Percentiles rank a stretch among this genome's conserved stretches.
Evolutionary conservation across 2,329 filamentous ascomycete genomes (phyloP).

Genomic region (Incumbomyces delicatus): DNA sequence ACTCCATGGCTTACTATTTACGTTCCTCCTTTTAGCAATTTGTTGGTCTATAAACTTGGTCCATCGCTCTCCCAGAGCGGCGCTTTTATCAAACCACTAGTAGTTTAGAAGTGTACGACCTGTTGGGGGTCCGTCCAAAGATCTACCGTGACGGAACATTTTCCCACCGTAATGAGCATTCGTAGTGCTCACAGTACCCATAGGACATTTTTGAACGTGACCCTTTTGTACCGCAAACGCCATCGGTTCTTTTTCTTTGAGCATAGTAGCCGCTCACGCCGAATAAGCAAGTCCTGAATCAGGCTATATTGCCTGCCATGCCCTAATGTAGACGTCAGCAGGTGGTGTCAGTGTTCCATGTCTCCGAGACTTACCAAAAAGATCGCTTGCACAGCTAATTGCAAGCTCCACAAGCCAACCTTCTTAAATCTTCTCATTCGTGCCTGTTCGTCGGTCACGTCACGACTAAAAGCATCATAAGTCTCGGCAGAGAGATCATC

Average conservation of each 20-base stretch:
- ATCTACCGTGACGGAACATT: too few relatives aligned
- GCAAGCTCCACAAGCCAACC: conserved; percentile 91
- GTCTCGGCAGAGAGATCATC: conserved; percentile 84
- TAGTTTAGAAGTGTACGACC: too few relatives aligned
- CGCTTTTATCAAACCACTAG: too few relatives aligned
- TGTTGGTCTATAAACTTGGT: too few relatives aligned
- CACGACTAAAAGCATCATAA: conserved; percentile 84
- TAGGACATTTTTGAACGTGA: neutral
- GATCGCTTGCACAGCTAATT: conserved; percentile 81
- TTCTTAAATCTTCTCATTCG: conserved; percentile 83
- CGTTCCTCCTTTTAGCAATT: too few relatives aligned
- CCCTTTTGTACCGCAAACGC: neutral
- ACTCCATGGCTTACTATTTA: too few relatives aligned
- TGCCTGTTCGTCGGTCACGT: conserved; percentile 82
- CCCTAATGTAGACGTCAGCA: conserved; percentile 12
- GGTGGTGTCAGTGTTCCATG: neutral
- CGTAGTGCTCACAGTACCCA: too few relatives aligned
- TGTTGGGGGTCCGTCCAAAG: too few relatives aligned
- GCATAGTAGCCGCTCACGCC: too few relatives aligned
- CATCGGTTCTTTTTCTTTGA: too few relatives aligned
- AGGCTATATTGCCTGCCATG: conserved; percentile 20
- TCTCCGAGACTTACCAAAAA: conserved; percentile 59
- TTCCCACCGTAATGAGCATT: too few relatives aligned
- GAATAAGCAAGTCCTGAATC: neutral
- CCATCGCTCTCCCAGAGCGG: too few relatives aligned